Evolutionary conservation across 2,329 filamentous ascomycete species (phyloP).

Genomic region (Colletotrichum lini): DNA sequence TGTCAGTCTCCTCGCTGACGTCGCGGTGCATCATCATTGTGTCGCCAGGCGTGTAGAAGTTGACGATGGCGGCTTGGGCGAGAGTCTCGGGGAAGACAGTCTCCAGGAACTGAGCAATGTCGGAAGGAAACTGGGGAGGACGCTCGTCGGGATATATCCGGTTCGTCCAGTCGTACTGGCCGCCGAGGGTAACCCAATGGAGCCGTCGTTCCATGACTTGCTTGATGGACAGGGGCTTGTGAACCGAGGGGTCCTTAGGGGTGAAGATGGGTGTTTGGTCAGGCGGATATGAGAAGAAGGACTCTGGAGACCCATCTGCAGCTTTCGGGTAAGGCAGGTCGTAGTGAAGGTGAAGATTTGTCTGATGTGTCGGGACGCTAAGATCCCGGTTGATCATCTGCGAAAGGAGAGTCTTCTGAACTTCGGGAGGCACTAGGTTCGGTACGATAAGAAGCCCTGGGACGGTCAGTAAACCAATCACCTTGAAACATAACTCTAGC

Average conservation of each 20-base stretch:
- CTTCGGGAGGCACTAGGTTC: constrained; percentile 75
- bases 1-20: constrained; percentile 87
- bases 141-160: constrained; percentile 81
- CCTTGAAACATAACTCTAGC: neutral
- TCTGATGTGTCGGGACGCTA: constrained; percentile 80
- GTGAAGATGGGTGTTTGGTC: constrained; percentile 68
- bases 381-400: constrained; percentile 84
- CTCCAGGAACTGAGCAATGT: constrained; percentile 78
- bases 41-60: constrained; percentile 91
- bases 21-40: constrained; percentile 94
- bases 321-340: constrained; percentile 70
- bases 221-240: constrained; percentile 79
- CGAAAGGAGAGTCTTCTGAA: constrained; percentile 80
- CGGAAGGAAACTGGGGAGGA: constrained; percentile 81
- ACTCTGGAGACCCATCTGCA: constrained; percentile 47
- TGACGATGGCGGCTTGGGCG: constrained; percentile 92
- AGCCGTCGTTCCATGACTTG: constrained; percentile 84
- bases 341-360: constrained; percentile 92
- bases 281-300: constrained; percentile 69
- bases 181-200: constrained; percentile 94
- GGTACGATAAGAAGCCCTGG: constrained; percentile 86
- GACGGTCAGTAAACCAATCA: constrained; percentile 1
- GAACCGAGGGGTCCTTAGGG: constrained; percentile 80
- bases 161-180: constrained; percentile 96
- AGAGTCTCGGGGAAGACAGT: constrained; percentile 81